phyloP scores from a whole-genome alignment of 257 asterid species.

The Osmanthus fragrans region DNA sequence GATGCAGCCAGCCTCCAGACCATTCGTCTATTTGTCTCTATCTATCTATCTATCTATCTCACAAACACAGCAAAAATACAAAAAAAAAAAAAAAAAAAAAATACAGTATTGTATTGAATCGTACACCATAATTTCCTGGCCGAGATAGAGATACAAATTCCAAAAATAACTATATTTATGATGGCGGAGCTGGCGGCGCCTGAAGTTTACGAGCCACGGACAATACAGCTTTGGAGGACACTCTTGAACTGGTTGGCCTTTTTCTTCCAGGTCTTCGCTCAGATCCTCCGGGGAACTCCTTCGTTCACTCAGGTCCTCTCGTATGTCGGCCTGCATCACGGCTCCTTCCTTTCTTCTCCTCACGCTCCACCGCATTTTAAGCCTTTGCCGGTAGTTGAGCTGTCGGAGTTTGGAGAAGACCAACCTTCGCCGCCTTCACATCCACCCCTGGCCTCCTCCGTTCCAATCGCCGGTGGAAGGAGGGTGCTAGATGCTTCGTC shows the following conservation, averaged over 20 bases:
- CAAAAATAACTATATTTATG: background rate
- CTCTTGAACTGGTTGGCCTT: conserved; percentile 80
- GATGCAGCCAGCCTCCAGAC: conserved; percentile 1
- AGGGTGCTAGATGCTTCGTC: background rate
- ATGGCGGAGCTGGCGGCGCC: conserved; percentile 90
- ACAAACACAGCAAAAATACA: background rate
- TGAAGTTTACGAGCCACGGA: conserved; percentile 82
- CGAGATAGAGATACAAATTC: background rate
- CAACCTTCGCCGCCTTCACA: conserved; percentile 17
- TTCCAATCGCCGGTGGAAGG: conserved; percentile 6
- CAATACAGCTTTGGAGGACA: conserved; percentile 79
- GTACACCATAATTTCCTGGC: background rate
- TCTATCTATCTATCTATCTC: background rate
- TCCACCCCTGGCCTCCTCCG: conserved; percentile 17
- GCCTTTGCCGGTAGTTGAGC: conserved; percentile 78
- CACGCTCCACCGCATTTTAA: conserved; percentile 46
- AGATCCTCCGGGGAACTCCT: conserved; percentile 84
- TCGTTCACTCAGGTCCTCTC: conserved; percentile 55
- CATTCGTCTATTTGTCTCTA: background rate
- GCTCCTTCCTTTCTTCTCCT: conserved; percentile 47
- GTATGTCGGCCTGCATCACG: conserved; percentile 59
- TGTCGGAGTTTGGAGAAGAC: conserved; percentile 45
- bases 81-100: too few species aligned
- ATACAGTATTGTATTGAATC: background rate
- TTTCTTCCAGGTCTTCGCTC: conserved; percentile 89